Conservation (phyloP, 805 yeast species). For the Priceomyces melissophilus region DNA sequence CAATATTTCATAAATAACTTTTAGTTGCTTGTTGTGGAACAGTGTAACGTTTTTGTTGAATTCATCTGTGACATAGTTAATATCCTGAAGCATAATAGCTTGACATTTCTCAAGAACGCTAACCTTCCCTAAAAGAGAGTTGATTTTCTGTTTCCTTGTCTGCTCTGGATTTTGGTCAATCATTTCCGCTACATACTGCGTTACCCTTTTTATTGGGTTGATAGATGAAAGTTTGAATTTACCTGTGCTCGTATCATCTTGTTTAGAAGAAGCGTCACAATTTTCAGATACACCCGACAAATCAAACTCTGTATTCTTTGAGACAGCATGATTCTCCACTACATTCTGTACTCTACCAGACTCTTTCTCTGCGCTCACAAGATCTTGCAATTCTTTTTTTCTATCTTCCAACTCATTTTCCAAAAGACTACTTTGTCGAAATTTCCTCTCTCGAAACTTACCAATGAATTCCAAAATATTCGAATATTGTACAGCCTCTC, state of each 20-base stretch:
- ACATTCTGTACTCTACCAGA: slow-evolving; percentile 22
- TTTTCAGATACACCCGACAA: slow-evolving; percentile 9
- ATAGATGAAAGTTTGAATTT: slow-evolving; percentile 52
- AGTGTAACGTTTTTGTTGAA: slow-evolving; percentile 45
- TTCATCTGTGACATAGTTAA: slow-evolving; percentile 40
- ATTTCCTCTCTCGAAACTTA: slow-evolving; percentile 50
- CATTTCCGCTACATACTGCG: slow-evolving; percentile 52
- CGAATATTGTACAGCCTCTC: slow-evolving; percentile 68
- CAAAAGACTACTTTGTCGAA: slow-evolving; percentile 28
- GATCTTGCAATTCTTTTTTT: slow-evolving; percentile 26
- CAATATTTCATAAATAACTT: slow-evolving; percentile 50
- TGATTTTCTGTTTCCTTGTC: slow-evolving; percentile 53
- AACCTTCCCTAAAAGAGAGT: slow-evolving; percentile 49
- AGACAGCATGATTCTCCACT: slow-evolving; percentile 16
- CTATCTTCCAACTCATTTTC: slow-evolving; percentile 32
- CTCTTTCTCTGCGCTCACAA: slow-evolving; percentile 29
- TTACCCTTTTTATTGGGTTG: slow-evolving; percentile 43
- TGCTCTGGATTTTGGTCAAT: slow-evolving; percentile 66
- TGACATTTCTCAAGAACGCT: slow-evolving; percentile 51
- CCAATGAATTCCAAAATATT: slow-evolving; percentile 54
- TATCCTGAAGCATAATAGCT: slow-evolving; percentile 37
- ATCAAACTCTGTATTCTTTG: slow-evolving; percentile 20
- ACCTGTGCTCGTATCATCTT: slow-evolving; percentile 18
- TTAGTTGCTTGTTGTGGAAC: slow-evolving; percentile 49
- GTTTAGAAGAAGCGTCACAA: slow-evolving; percentile 6